Conservation (phyloP, 768 basidiomycete species). For the Lepiota venenata region DNA sequence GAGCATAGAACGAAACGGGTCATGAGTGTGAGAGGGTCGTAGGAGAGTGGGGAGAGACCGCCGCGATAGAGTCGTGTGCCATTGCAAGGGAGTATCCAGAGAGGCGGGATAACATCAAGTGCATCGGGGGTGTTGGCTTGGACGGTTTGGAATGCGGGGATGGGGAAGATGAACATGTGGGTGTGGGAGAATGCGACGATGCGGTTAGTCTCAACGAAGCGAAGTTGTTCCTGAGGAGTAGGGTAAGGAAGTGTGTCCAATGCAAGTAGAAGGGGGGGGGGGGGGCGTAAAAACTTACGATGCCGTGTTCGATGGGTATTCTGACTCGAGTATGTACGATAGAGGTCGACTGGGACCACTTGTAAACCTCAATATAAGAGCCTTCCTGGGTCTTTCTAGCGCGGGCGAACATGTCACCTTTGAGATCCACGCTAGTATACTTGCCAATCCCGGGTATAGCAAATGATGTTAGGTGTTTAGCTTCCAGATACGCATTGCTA, state of each 20-base stretch:
- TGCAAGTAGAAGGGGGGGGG: neutral
- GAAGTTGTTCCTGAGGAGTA: constrained; percentile 2
- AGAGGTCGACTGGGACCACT: constrained; percentile 8
- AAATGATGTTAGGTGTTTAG: constrained; percentile 6
- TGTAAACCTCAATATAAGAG: constrained; percentile 7
- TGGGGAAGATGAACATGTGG: constrained; percentile 6
- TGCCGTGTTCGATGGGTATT: constrained; percentile 9
- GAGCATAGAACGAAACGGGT: constrained; percentile 9
- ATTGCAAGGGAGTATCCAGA: constrained; percentile 10
- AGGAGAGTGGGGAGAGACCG: constrained; percentile 9
- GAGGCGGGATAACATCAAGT: constrained; percentile 5
- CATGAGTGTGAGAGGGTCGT: constrained; percentile 5
- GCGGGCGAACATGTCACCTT: constrained; percentile 8
- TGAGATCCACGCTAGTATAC: constrained; percentile 8
- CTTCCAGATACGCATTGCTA: constrained; percentile 5
- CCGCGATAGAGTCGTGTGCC: constrained; percentile 10
- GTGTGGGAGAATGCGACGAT: constrained; percentile 9
- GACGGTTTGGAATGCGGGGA: constrained; percentile 11
- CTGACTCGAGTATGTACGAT: constrained; percentile 9
- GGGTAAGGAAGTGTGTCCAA: neutral
- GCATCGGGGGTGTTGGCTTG: constrained; percentile 9
- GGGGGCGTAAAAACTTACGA: neutral
- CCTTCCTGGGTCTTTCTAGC: constrained; percentile 6
- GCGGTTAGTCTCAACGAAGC: constrained; percentile 9
- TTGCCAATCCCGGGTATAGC: constrained; percentile 9